Evolutionary conservation across 2,329 filamentous ascomycete species (phyloP).

Genomic region (Diaporthe eres): DNA sequence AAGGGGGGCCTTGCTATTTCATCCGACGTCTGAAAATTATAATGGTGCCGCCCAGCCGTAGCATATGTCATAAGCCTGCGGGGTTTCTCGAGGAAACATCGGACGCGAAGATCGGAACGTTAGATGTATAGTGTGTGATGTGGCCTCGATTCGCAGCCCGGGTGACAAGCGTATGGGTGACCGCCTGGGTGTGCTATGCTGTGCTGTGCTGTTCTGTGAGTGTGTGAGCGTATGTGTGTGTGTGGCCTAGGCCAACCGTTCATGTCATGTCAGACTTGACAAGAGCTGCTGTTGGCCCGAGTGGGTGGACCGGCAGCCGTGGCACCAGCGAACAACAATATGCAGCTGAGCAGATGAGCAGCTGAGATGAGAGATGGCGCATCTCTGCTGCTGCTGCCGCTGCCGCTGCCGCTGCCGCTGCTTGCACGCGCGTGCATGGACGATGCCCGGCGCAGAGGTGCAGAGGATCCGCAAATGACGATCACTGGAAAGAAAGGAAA

Average conservation of each 20-base stretch:
- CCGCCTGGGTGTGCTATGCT: neutral
- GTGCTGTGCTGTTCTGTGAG: neutral
- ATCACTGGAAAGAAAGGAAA: slow-evolving; percentile 3
- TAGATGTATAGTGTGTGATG: slow-evolving; percentile 29
- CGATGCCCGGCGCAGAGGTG: slow-evolving; percentile 13
- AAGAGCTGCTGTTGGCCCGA: slow-evolving; percentile 16
- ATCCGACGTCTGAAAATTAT: slow-evolving; percentile 16
- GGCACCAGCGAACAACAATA: slow-evolving; percentile 31
- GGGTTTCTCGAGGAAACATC: slow-evolving; percentile 21
- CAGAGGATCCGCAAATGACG: slow-evolving; percentile 14
- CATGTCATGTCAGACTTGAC: slow-evolving; percentile 23
- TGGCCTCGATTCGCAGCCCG: slow-evolving; percentile 9
- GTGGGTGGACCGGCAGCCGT: slow-evolving; percentile 32
- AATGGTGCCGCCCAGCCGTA: slow-evolving; percentile 33
- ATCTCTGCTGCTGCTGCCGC: neutral
- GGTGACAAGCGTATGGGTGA: neutral
- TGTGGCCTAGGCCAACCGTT: slow-evolving; percentile 18
- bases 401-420: neutral
- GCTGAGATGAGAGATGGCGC: slow-evolving; percentile 8
- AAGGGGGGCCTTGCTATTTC: slow-evolving; percentile 10
- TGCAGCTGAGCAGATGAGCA: slow-evolving; percentile 12
- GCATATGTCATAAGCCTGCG: slow-evolving; percentile 25
- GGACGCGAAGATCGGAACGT: slow-evolving; percentile 33
- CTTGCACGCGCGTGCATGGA: neutral
- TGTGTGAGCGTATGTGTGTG: neutral